phyloP scores from a whole-genome alignment of 257 asterid genomes.

The Solanum virginianum region DNA sequence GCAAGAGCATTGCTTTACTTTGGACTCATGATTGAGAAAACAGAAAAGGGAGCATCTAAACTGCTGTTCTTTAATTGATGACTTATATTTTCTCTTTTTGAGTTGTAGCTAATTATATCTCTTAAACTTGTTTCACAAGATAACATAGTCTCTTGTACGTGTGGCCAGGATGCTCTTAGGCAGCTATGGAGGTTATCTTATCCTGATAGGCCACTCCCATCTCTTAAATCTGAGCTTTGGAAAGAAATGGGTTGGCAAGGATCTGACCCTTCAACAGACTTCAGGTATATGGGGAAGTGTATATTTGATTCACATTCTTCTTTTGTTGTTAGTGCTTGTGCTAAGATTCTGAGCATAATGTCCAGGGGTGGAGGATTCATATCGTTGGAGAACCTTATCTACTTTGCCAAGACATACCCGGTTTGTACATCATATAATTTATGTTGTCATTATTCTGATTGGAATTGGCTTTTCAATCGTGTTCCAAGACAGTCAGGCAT shows the following conservation, averaged over 20 bases:
- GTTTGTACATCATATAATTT: conserved; percentile 32
- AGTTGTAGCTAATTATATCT: neutral
- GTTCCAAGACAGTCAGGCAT: neutral
- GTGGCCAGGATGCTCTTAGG: conserved; percentile 71
- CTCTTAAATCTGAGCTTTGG: conserved; percentile 91
- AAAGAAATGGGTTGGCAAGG: conserved; percentile 99
- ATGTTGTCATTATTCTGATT: neutral
- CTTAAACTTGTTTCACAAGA: neutral
- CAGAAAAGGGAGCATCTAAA: neutral
- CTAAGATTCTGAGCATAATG: conserved; percentile 1
- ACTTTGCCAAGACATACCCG: conserved; percentile 82
- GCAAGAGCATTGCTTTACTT: neutral
- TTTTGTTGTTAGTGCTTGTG: neutral
- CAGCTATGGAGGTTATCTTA: conserved; percentile 85
- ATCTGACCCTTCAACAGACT: conserved; percentile 92
- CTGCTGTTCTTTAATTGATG: neutral
- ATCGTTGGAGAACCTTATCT: conserved; percentile 87
- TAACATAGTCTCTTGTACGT: neutral
- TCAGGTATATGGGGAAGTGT: conserved; percentile 44
- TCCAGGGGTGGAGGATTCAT: conserved; percentile 96
- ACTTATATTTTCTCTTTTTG: neutral
- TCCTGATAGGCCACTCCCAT: conserved; percentile 67
- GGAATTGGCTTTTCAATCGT: neutral
- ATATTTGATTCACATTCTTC: neutral
- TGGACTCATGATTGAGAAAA: neutral